Evolutionary conservation across 2,329 filamentous ascomycete species (phyloP).

Genomic region (Penicillium thymicola): DNA sequence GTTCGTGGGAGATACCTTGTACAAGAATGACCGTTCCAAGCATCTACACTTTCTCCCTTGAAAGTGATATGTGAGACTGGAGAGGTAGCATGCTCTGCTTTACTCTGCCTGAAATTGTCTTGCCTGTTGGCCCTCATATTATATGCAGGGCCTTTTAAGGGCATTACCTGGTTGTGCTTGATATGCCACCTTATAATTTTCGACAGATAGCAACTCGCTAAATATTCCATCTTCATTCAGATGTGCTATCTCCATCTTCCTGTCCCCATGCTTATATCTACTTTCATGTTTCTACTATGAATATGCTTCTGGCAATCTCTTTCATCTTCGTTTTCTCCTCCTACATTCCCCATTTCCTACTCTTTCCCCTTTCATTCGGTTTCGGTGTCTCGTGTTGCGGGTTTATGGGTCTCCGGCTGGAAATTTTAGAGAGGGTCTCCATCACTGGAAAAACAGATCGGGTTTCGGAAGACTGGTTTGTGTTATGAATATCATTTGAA

Average conservation of each 20-base stretch:
- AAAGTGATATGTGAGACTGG: neutral
- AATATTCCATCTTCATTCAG: neutral
- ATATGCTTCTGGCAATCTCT: constrained; percentile 4
- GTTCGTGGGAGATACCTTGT: constrained; percentile 23
- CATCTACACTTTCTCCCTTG: neutral
- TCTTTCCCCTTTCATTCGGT: constrained; percentile 1
- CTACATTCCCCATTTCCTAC: neutral
- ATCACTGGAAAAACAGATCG: constrained; percentile 37
- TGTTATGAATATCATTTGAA: constrained; percentile 8
- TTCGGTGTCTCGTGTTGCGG: constrained; percentile 20
- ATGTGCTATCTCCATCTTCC: neutral
- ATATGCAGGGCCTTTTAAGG: neutral
- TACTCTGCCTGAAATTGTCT: neutral
- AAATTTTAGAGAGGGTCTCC: constrained; percentile 31
- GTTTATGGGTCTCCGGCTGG: constrained; percentile 27
- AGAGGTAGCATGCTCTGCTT: neutral
- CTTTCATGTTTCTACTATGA: constrained; percentile 9
- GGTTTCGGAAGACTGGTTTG: constrained; percentile 19
- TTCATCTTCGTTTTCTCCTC: neutral
- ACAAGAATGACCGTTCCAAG: constrained; percentile 22
- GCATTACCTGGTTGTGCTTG: neutral
- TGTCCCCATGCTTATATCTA: constrained; percentile 4
- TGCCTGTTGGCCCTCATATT: neutral
- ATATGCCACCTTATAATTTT: neutral
- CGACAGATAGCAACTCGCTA: neutral